phyloP scores from a whole-genome alignment of 2,329 filamentous ascomycete species.

The Verruconis gallopava region DNA sequence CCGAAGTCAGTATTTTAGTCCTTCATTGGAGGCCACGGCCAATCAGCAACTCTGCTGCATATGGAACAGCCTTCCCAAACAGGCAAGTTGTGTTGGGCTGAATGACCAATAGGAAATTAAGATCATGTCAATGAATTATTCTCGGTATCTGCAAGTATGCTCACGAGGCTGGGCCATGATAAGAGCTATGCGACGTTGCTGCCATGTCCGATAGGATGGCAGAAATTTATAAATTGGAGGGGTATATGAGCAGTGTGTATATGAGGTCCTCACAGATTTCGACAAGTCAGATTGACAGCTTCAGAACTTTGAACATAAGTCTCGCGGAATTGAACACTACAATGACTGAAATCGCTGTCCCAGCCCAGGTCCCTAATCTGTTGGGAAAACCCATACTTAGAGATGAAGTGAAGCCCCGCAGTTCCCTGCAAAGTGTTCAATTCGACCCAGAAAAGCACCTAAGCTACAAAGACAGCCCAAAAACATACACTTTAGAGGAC shows the following conservation, averaged over 20 bases:
- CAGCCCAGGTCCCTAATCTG: neutral
- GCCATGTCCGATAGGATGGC: too few relatives aligned
- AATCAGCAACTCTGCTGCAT: too few relatives aligned
- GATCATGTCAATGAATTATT: neutral
- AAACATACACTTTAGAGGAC: conserved; percentile 49
- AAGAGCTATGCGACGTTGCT: neutral
- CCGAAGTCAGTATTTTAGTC: neutral
- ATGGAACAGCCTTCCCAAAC: too few relatives aligned
- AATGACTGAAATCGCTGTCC: neutral
- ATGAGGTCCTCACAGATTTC: too few relatives aligned
- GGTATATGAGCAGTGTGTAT: too few relatives aligned
- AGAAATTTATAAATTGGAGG: too few relatives aligned
- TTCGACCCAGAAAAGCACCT: conserved; percentile 47
- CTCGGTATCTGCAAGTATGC: neutral
- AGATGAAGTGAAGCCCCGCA: neutral
- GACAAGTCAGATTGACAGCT: too few relatives aligned
- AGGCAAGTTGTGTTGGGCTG: too few relatives aligned
- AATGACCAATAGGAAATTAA: neutral
- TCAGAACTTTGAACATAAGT: too few relatives aligned
- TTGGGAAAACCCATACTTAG: neutral
- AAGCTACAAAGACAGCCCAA: conserved; percentile 36
- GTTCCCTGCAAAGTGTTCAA: conserved; percentile 8
- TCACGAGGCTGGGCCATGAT: neutral
- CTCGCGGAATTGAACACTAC: too few relatives aligned
- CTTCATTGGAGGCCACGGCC: too few relatives aligned